Base-by-base conservation (phyloP, 2,329 filamentous ascomycete genomes). In the Chrysoporthe deuterocubensis region DNA sequence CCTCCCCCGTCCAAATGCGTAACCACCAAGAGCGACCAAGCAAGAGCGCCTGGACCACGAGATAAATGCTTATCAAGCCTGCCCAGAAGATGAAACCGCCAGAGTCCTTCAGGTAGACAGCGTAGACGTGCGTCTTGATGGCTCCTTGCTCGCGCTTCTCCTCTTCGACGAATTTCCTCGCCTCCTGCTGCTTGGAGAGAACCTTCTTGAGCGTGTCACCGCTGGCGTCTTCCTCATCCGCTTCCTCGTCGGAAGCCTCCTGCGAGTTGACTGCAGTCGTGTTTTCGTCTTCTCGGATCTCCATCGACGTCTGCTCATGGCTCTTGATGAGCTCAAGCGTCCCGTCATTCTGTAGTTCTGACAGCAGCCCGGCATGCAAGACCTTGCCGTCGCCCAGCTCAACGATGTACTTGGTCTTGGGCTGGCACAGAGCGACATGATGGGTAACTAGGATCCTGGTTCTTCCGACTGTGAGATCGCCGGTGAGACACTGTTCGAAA, bases 401-500 rank as follows among this genome's bases (percentile, higher is more conserved):
- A 4, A 94, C 89, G 7, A 92, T 83, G 72, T 92, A 95, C 73
- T 91, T 91, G 7, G 92, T 89, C 74, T 87, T 87, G 14, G 90
- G 83, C 67, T 92, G 84, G 71, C 89, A 91, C 1, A 95, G 83
- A 3, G 87, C 87, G 26, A 94, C 89, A 73, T 95, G 92, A 74
- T 96, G 92, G 0, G 92, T 96, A 37, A 94, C 92, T 4, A 96
- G 80, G 60, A 96, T 92, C 42, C 92, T 82, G 1, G 93, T 96
- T 66, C 93, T 82, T 0, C 88, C 89, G 32, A 83, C 78, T 69
- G 90, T 90, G 9, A 95, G 83, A 62, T 91, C 86, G 5, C 92
- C 92, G 2, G 86, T 89, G 2, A 95, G 81, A 69, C 90, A 93
- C 67, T 92, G 85, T 71, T 94, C 91, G 71, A 92, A 93, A 61